Evolutionary conservation across 441 rosid species (phyloP), one percentile per base, ranked within the genome.

Genomic region (Erysimum cheiri): DNA sequence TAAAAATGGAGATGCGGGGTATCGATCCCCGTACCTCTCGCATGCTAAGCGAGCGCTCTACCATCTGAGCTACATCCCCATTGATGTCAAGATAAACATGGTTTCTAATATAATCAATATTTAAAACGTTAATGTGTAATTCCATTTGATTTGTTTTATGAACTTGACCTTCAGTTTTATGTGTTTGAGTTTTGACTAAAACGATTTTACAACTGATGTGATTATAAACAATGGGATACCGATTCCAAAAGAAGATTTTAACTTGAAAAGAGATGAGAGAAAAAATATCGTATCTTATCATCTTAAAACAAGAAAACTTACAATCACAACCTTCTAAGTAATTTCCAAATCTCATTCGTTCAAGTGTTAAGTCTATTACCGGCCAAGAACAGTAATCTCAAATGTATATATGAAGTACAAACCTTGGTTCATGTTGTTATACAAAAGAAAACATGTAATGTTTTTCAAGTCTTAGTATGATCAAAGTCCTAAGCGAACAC

Each of bases 41-140:
- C 96, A 91, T 88, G 97, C 93, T 86, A 89, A 96, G 91, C 94
- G 90, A 91, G 97, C 93, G 93, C 96, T 93, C 93, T 89, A 93
- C 94, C 97, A 93, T 89, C 69, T 64, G 69, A 64, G 58, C 67
- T 62, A 46, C 67, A 62, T 62, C 67, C 55, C 43, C 67, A 14
- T 0, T 40, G 36, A 8, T 14, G 48, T 1, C 2, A 0, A 7
- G 24, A 1, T 22, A 22, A 22, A 22, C 24, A 22, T 22, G 24
- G 1, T 22, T 2, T 22, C 2, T 22, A 22, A 22, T 22, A 22
- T 22, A 22, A 22, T 22, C 24, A 22, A 22, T 22, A 22, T 22
- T 22, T 22, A 22, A 1, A 22, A 22, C 1, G 24, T 22, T 22
- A 22, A 22, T 22, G 24, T 22, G 24, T 22, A 22, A 22, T 22